Evolutionary conservation across 2,329 filamentous ascomycete species (phyloP), one percentile per base, ranked within the genome.

Genomic region (Lanzia echinophila): DNA sequence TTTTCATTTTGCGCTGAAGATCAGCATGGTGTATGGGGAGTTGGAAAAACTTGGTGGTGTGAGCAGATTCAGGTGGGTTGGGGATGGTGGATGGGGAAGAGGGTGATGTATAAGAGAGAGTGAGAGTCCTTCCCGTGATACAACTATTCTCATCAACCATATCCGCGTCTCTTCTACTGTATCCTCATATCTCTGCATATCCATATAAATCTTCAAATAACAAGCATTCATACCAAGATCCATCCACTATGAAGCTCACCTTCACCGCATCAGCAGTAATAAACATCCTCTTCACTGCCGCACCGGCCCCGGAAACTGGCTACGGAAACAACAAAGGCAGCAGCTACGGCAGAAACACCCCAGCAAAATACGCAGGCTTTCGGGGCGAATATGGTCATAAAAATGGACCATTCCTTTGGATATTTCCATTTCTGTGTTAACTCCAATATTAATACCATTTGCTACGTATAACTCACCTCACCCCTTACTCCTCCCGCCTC

Each of bases 361-460:
- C 36, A 50, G 48, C 44, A 22, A 52, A 19, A 24, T 60, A 41
- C 47, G 41, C 11, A 28, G 13, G 5, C 12, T 20, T 22, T 12
- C 5, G 22, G 19, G 38, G 12, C 31, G 6, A 13, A 28, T 3
- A 12, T 19, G 19, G 13, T 17, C 7, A 15, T 32, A 19, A 24
- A 31, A 39, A 47, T 15, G 32, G 50, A n/a, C 53, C 57, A 13
- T 63, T 63, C 33, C 53, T 50, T 49, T 19, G 75, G 75, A 13
- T 69, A 72, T 58, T 79, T 73, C 70, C 71, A 75, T 59, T 74
- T 73, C 58, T 74, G 72, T 50, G 70, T 79, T 65, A 78, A 78
- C 65, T 64, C 68, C 53, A 62, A 67, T 1, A 50, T 55, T 19
- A 58, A 68, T 32, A 63, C 58, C 2, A 67, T 68, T 36, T 68